Evolutionary conservation across 805 yeast species (phyloP).

Genomic region (Lipomyces anomalus): DNA sequence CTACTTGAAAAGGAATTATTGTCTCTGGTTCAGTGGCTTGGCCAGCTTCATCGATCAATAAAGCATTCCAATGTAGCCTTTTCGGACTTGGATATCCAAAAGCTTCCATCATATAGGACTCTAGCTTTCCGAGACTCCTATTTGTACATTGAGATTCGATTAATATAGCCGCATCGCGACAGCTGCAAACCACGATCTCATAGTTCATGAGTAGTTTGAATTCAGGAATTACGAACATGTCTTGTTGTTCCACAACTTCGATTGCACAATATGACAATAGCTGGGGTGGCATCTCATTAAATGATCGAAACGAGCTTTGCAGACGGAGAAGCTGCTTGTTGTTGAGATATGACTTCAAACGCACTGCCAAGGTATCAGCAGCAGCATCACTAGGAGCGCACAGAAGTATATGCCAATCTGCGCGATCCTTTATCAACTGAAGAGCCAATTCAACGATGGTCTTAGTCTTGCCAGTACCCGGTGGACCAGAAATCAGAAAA

Average conservation of each 20-base stretch:
- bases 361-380: constrained; percentile 20
- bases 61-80: constrained; percentile 17
- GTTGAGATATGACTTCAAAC: constrained; percentile 10
- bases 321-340: constrained; percentile 15
- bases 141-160: constrained; percentile 16
- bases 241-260: constrained; percentile 11
- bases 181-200: constrained; percentile 18
- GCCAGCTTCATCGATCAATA: constrained; percentile 21
- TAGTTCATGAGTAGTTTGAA: constrained; percentile 9
- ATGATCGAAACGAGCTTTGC: constrained; percentile 9
- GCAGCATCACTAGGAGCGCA: constrained; percentile 24
- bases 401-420: constrained; percentile 9
- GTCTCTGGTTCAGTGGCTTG: constrained; percentile 23
- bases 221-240: constrained; percentile 18
- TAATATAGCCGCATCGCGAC: constrained; percentile 14
- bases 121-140: constrained; percentile 7
- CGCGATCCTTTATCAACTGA: constrained; percentile 7
- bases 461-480: no score
- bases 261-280: constrained; percentile 14
- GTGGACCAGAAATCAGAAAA: constrained; percentile 20
- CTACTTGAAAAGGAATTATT: constrained; percentile 12
- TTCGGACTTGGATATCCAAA: constrained; percentile 1
- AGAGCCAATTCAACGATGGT: constrained; percentile 21
- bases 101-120: constrained; percentile 9
- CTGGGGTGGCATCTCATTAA: constrained; percentile 17